Percentiles rank a stretch among this genome's conserved stretches.
Conservation (phyloP, 169 alveolate species). For the Amoebophrya sp. region DNA sequence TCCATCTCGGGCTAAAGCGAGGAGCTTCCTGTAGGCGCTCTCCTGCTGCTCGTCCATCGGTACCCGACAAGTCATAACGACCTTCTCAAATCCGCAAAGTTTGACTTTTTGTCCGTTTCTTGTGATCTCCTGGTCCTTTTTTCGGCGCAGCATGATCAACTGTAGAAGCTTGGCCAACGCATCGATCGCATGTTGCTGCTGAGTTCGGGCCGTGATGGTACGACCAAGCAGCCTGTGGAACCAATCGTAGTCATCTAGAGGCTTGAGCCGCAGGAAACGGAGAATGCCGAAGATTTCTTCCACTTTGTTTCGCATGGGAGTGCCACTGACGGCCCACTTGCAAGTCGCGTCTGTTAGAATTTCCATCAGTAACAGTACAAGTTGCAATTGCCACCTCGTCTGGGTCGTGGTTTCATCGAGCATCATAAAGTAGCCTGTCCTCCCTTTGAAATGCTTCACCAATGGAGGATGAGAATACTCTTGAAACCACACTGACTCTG, state of each 20-base stretch:
- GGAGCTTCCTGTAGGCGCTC: background rate
- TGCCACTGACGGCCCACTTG: background rate
- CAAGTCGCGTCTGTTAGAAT: too few relatives aligned
- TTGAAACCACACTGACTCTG: too few relatives aligned
- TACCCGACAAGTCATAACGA: background rate
- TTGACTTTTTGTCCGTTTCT: background rate
- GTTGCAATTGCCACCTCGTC: too few relatives aligned
- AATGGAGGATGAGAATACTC: too few relatives aligned
- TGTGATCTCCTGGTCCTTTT: background rate
- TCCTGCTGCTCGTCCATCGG: background rate
- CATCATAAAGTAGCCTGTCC: too few relatives aligned
- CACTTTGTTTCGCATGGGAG: background rate
- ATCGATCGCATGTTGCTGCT: background rate
- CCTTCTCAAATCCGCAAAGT: background rate
- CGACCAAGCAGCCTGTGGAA: background rate
- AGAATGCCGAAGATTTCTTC: background rate
- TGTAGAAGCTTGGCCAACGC: background rate
- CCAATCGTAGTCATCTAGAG: background rate
- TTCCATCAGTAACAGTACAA: too few relatives aligned
- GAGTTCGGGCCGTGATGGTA: background rate
- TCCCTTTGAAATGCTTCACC: too few relatives aligned
- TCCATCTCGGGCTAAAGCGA: background rate
- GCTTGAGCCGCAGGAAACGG: background rate
- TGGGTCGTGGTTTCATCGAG: too few relatives aligned
- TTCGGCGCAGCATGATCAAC: background rate